Conservation (phyloP, 192 early-diverging fungal species). For the Coemansia sp. region DNA sequence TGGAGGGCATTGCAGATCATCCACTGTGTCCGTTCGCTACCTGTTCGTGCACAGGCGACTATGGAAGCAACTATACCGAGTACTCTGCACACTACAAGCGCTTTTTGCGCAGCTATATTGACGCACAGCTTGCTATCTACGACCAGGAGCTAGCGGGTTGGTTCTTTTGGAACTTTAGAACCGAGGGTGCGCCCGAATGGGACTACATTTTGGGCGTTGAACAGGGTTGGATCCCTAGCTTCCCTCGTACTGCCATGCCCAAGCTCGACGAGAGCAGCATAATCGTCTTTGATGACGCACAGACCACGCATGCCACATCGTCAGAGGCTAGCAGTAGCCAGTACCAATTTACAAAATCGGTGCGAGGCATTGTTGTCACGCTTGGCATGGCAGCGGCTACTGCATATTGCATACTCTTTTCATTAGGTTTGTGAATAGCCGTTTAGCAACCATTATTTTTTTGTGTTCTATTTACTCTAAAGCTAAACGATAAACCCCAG, state of each 20-base stretch:
- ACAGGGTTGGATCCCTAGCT: conserved; percentile 68
- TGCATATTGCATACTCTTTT: not conserved
- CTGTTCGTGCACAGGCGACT: conserved; percentile 61
- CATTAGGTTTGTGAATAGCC: not conserved
- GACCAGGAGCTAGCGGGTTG: conserved; percentile 61
- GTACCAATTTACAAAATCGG: not conserved
- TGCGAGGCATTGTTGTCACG: not conserved
- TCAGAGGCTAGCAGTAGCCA: not conserved
- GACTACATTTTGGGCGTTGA: conserved; percentile 68
- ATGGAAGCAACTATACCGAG: conserved; percentile 48
- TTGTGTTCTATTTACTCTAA: too few species aligned
- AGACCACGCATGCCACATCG: not conserved
- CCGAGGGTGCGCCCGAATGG: conserved; percentile 73
- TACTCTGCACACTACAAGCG: conserved; percentile 60
- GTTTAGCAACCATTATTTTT: too few species aligned
- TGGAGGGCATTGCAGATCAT: conserved; percentile 24
- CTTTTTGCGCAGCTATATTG: conserved; percentile 61
- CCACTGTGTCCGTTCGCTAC: conserved; percentile 49
- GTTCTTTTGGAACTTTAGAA: conserved; percentile 78
- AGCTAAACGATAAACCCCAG: too few species aligned
- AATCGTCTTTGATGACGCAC: not conserved
- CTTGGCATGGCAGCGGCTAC: not conserved
- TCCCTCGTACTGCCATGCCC: conserved; percentile 38
- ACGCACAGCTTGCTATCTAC: conserved; percentile 65
- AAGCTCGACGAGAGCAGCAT: conserved; percentile 9